A percentile compares a stretch with the other conserved stretches of the same genome.
These are phyloP conservation scores for Ambrosia artemisiifolia DNA, from an alignment of 129 eudicot species.

Conservation along the genomic window DNA sequence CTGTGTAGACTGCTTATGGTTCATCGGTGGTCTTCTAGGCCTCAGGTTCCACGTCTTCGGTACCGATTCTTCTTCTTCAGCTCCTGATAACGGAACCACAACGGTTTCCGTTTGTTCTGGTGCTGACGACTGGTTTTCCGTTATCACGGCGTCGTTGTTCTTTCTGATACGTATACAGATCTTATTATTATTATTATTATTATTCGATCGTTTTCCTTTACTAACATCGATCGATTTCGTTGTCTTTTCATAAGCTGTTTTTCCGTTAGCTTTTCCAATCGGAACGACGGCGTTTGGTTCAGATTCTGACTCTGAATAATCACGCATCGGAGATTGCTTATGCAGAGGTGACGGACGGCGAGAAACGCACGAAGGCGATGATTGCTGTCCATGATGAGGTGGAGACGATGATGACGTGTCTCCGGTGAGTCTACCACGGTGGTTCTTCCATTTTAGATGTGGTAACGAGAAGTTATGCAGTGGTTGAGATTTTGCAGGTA, in stretches of 20 bases:
- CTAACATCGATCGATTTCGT: neutral
- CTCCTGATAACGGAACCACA: constrained; percentile 14
- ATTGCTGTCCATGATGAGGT: constrained; percentile 23
- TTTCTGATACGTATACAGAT: constrained; percentile 39
- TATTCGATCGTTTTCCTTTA: constrained; percentile 31
- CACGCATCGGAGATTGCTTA: constrained; percentile 41
- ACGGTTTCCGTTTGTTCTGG: neutral
- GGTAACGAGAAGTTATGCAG: constrained; percentile 71
- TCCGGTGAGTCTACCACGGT: constrained; percentile 36
- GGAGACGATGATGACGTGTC: constrained; percentile 31
- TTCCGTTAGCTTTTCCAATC: constrained; percentile 10
- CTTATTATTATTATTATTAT: constrained; percentile 37
- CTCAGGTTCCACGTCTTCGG: constrained; percentile 74
- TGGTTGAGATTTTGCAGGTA: constrained; percentile 64
- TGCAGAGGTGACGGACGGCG: constrained; percentile 32
- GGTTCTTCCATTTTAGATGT: constrained; percentile 65
- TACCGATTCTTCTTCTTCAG: constrained; percentile 35
- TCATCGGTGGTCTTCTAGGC: constrained; percentile 50
- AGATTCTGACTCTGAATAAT: constrained; percentile 43
- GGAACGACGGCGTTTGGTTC: constrained; percentile 19
- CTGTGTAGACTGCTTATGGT: constrained; percentile 26
- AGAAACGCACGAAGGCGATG: constrained; percentile 23
- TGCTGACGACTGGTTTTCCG: constrained; percentile 17
- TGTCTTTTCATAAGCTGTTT: constrained; percentile 7
- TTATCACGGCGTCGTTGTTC: constrained; percentile 32